Evolutionary conservation across 306 rosid species (phyloP).

Genomic region (Gastrolobium villosum): DNA sequence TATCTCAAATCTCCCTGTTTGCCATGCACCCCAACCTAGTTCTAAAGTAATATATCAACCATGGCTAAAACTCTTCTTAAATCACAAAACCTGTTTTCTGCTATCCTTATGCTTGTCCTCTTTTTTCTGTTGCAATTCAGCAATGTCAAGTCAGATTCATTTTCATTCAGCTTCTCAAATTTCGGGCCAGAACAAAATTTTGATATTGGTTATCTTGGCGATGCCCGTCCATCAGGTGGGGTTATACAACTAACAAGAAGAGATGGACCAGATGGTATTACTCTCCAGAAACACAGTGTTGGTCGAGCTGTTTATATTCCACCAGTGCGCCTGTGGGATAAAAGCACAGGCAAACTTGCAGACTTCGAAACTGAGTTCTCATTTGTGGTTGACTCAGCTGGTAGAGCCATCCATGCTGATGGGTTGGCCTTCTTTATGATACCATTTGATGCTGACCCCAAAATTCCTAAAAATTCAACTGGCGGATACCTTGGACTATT

Average conservation of each 20-base stretch:
- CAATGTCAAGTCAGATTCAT: constrained; percentile 23
- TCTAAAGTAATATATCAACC: background rate
- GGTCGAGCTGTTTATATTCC: background rate
- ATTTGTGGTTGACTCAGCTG: background rate
- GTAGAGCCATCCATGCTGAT: constrained; percentile 44
- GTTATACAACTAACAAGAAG: constrained; percentile 31
- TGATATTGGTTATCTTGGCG: background rate
- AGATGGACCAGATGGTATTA: background rate
- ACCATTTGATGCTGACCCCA: constrained; percentile 43
- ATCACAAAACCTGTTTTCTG: background rate
- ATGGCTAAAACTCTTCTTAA: constrained; percentile 4
- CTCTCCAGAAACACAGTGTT: background rate
- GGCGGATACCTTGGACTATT: constrained; percentile 49
- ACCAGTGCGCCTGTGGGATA: background rate
- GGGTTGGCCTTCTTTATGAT: constrained; percentile 66
- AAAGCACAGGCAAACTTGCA: background rate
- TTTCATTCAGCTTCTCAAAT: constrained; percentile 17
- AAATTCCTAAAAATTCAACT: constrained; percentile 46
- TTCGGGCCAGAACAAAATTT: background rate
- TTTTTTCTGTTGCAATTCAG: background rate
- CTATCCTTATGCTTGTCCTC: background rate
- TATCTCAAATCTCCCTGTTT: background rate
- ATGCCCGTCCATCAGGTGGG: constrained; percentile 6
- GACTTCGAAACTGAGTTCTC: background rate
- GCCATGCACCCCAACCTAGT: background rate